Base-by-base conservation (phyloP, 352 stramenopile genomes). In the Elongisporangium anandrum region DNA sequence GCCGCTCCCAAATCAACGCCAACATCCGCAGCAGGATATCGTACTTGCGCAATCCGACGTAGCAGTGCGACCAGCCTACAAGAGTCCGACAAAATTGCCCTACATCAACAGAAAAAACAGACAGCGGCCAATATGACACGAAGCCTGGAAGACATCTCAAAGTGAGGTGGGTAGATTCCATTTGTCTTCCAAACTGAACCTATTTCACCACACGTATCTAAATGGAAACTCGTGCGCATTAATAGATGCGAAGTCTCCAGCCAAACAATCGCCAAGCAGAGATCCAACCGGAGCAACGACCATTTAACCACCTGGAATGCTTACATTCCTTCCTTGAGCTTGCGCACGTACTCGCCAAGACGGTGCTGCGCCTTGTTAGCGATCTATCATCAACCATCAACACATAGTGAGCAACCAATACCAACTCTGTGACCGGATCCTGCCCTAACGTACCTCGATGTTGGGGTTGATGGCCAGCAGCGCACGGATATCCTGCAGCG, bases 351-450 rank as follows among this genome's bases (percentile, higher is more conserved):
- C 59, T 94, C 84, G 59, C 87, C 86, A 24, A 96, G 84, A 77
- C 87, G 85, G 64, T 95, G 87, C 75, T 96, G 87, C 13, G 81
- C 81, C 71, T 96, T 93, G 76, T 94, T 94, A 22, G 85, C 85
- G 64, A 90, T 88, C 85, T 94, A 61, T 16, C 51, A 15, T 29
- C 22, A 24, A 23, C 39, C 6, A 26, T 19, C 20, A 52, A 19
- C 8, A 63, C 21, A 51, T 26, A 22, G 9, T 49, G 17, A 23
- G 13, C 13, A n/a, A 53, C 12, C 60, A 23, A 59, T 51, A 59
- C 52, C 16, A 56, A 59, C 29, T 41, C 29, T 15, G 29, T 15
- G 7, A 34, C 24, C 24, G n/a, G n/a, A 41, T 3, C 9, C 29
- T 41, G 29, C 13, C 29, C 9, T 57, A 22, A 57, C 75, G 62